Evolutionary conservation across 2,329 filamentous ascomycete species (phyloP).

Genomic region (Penicillium sp.): DNA sequence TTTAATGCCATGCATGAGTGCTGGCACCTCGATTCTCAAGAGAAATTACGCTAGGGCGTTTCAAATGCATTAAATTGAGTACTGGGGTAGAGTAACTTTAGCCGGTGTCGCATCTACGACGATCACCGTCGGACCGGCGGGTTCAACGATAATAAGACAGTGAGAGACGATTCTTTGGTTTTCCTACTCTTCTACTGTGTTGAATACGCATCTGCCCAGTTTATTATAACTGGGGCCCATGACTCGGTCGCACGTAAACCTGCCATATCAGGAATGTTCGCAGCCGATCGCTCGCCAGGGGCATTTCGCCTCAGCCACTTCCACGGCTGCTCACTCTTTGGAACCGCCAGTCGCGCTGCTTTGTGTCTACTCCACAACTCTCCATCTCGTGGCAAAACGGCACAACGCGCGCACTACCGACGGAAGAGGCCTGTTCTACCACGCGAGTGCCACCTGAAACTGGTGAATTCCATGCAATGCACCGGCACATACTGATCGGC

Average conservation of each 20-base stretch:
- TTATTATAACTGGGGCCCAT: neutral
- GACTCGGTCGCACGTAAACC: neutral
- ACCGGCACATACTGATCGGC: neutral
- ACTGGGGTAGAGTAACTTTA: too few relatives aligned
- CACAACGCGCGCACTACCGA: neutral
- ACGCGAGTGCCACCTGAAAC: neutral
- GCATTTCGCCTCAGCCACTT: neutral
- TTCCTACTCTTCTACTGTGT: neutral
- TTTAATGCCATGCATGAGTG: too few relatives aligned
- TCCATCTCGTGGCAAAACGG: neutral
- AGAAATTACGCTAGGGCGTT: too few relatives aligned
- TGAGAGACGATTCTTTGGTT: neutral
- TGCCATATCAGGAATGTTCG: neutral
- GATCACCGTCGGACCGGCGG: neutral
- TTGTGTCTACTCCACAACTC: neutral
- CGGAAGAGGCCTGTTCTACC: neutral
- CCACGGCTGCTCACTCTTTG: neutral
- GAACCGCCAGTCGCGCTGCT: neutral
- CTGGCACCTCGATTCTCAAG: too few relatives aligned
- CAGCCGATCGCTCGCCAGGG: conserved; percentile 1
- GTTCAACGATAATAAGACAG: neutral
- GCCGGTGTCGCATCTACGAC: neutral
- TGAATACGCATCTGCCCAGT: neutral
- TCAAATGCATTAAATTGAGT: too few relatives aligned
- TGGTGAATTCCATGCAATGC: neutral